phyloP scores from a whole-genome alignment of 129 eudicot genomes.

The Solidago caesia region DNA sequence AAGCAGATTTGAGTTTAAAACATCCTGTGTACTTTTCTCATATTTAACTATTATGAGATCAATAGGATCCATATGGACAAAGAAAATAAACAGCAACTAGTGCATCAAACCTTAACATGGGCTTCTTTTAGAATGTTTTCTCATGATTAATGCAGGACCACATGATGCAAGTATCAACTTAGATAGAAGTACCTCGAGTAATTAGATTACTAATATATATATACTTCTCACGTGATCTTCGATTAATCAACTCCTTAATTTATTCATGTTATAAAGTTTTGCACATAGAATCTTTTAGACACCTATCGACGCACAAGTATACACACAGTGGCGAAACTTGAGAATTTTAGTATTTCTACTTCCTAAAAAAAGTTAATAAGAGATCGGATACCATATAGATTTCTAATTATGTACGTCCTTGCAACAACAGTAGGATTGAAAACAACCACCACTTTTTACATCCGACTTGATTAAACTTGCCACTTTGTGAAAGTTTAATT shows the following conservation, averaged over 20 bases:
- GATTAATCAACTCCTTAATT: background rate
- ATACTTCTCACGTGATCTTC: constrained; percentile 2
- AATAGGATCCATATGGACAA: constrained; percentile 12
- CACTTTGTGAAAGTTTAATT: too few relatives aligned
- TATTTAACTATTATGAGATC: constrained; percentile 20
- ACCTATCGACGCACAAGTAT: too few relatives aligned
- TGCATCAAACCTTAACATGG: constrained; percentile 28
- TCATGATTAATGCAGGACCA: constrained; percentile 37
- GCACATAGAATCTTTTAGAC: too few relatives aligned
- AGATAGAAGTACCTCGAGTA: constrained; percentile 6
- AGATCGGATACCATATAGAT: too few relatives aligned
- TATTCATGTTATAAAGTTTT: background rate
- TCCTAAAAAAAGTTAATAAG: too few relatives aligned
- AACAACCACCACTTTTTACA: too few relatives aligned
- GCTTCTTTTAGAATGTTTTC: constrained; percentile 31
- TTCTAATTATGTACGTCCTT: too few relatives aligned
- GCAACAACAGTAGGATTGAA: too few relatives aligned
- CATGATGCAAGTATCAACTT: constrained; percentile 39
- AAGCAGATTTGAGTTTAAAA: constrained; percentile 8
- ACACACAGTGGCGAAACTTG: too few relatives aligned
- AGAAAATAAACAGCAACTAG: constrained; percentile 10
- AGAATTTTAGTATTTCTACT: too few relatives aligned
- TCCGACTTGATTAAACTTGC: too few relatives aligned
- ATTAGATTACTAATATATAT: constrained; percentile 15
- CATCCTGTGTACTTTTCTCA: constrained; percentile 36